These are phyloP conservation scores for Aspergillus cristatus DNA, from an alignment of 495 filamentous ascomycete species.

Conservation along the genomic window DNA sequence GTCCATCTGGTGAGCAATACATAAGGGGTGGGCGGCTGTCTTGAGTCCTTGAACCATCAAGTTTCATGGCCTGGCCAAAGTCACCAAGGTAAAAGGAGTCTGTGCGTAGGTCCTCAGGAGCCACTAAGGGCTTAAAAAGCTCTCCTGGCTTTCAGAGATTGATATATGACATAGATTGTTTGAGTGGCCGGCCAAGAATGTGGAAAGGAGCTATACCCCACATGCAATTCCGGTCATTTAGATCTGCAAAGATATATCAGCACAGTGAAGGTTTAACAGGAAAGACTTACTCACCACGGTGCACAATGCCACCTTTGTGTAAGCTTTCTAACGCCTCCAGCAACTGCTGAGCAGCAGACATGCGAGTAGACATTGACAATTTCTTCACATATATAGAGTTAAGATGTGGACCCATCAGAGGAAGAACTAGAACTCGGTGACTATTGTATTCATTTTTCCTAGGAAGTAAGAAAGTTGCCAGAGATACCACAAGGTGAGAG, in stretches of 20 bases:
- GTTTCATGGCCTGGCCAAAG: conserved; percentile 38
- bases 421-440: conserved; percentile 19
- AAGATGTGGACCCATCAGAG: conserved; percentile 20
- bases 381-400: conserved; percentile 4
- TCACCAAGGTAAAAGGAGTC: conserved; percentile 44
- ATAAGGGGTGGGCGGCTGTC: conserved; percentile 7
- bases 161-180: conserved; percentile 7
- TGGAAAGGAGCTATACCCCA: conserved; percentile 15
- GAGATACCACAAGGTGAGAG: conserved; percentile 17
- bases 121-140: conserved; percentile 9
- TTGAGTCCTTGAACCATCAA: conserved; percentile 5
- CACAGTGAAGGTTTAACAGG: conserved; percentile 1
- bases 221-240: conserved; percentile 15
- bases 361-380: conserved; percentile 13
- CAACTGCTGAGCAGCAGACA: conserved; percentile 23
- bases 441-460: conserved; percentile 1
- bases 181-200: conserved; percentile 16
- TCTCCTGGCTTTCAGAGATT: conserved; percentile 13
- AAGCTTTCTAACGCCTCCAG: conserved; percentile 16
- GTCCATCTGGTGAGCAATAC: conserved; percentile 20
- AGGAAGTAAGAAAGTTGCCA: conserved; percentile 11
- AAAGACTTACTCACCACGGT: conserved; percentile 12
- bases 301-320: conserved; percentile 18
- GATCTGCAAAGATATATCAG: conserved; percentile 8
- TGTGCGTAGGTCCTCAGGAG: conserved; percentile 14